Base-by-base conservation (phyloP, 208 protist species). In the Trypanosomatidae sp. region DNA sequence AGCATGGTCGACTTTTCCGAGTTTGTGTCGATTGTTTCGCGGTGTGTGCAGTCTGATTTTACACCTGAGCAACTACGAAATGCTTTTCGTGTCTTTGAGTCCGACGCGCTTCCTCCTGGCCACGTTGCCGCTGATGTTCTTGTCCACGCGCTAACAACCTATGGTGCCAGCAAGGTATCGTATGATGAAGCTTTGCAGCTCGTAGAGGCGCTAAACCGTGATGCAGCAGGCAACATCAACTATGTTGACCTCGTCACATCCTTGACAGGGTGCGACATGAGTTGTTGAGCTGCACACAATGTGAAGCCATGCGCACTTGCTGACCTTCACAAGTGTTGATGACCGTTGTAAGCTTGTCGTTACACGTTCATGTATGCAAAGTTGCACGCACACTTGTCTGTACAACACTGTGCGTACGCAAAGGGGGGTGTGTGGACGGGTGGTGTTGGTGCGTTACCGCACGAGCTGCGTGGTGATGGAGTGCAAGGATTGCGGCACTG, bases 41-140 rank as follows among this genome's bases (percentile, higher is more conserved):
- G 63, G 21, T 70, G 83, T 1, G 77, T 95, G 33, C 74, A 88
- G 53, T 75, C 76, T 11, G 74, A 88, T 20, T 94, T 89, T 53
- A 92, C 80, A 2, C 56, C 66, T 1, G 81, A 94, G 43, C 77
- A 94, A 63, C 69, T 96, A 8, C 76, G 75, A 2, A 67, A 42
- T 19, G 85, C 90, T 5, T 96, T 96, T 38, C 82, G 90, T 66
- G 52, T 93, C 18, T 95, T 96, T 52, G 87, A 95, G 44, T 92
- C 71, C 2, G 73, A 80, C 2, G 83, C 92, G 46, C 51, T 81
- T 46, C 75, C 77, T 13, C 24, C 48, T 5, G 90, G 90, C 0
- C 83, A 63, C 35, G 84, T 96, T 8, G 85, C 75, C n/a, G 79
- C 77, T 6, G 69, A 77, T 20, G 69, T 92, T 7, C 57, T 96